Evolutionary conservation across 768 basidiomycete genomes (phyloP), one percentile per base, ranked within the genome.

Genomic region (Gelatoporia subvermispora): DNA sequence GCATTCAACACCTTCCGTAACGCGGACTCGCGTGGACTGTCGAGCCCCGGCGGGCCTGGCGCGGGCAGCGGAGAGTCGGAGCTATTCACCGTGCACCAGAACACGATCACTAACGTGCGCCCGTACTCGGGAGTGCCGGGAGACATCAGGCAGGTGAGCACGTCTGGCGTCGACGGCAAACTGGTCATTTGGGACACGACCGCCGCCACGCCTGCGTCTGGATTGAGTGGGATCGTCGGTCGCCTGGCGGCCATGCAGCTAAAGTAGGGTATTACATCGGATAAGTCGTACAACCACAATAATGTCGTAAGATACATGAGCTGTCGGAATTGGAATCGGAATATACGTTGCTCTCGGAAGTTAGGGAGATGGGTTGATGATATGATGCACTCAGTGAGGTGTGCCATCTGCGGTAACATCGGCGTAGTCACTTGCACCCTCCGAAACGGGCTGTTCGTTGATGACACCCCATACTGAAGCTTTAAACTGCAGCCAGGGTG

Each of bases 381-480:
- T 16, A 10, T 37, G 38, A 18, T 42, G 45, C 49, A 45, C 37
- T 28, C 31, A 45, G 18, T 4, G 39, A 45, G 17, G 11, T 43
- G 58, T 59, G 40, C 60, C 58, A 17, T 61, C 55, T 17, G 54
- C 54, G 9, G 58, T 57, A 23, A 51, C 49, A 41, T 62, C 57
- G 22, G 49, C 48, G 44, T 54, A 58, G 39, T 38, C 42, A 54
- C 58, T 10, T 45, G 53, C 44, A 51, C 47, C 45, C 16, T 61
- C 61, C 25, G 54, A 53, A 22, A 67, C 65, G 18, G 79, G 77
- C 58, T 88, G 85, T 58, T 90, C 85, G 63, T 86, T 89, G 63
- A 96, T 85, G 46, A 94, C 86, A 13, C 86, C 90, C 92, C 93
- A 95, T 1, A 95, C 92, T 10, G 94, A 95, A 0, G 88, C 93